Percentiles rank a stretch among this genome's conserved stretches.
Conservation (phyloP, 1,284 basidiomycete species). For the Cryptococcus sp. region DNA sequence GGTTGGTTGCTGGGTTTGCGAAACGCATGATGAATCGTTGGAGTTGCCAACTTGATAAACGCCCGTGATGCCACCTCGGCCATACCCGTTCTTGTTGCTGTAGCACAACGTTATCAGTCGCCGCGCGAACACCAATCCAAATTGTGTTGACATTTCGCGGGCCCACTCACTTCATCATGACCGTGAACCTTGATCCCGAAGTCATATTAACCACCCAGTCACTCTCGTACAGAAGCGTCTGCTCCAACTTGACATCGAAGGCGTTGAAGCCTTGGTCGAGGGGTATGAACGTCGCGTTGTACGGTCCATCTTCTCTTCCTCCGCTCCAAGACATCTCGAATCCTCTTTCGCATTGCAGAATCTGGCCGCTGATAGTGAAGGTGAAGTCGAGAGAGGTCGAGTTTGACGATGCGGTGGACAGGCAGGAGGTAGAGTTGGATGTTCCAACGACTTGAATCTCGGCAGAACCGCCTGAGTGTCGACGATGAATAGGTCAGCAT, state of each 20-base stretch:
- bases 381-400: conserved; percentile 31
- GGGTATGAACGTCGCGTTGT: conserved; percentile 38
- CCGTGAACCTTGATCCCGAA: conserved; percentile 32
- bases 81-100: conserved; percentile 28
- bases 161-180: conserved; percentile 42
- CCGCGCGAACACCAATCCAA: background rate
- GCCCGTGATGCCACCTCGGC: conserved; percentile 35
- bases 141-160: background rate
- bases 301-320: conserved; percentile 27
- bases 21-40: conserved; percentile 16
- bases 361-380: conserved; percentile 32
- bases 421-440: conserved; percentile 26
- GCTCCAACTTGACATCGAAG: conserved; percentile 32
- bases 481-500: conserved; percentile 39
- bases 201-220: conserved; percentile 40
- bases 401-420: conserved; percentile 24
- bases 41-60: conserved; percentile 28
- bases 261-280: conserved; percentile 34
- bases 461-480: conserved; percentile 61
- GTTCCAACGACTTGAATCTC: conserved; percentile 27
- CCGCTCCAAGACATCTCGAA: conserved; percentile 36
- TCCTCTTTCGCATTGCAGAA: conserved; percentile 32
- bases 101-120: background rate
- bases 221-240: conserved; percentile 17
- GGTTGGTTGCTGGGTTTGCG: conserved; percentile 13